A percentile compares a stretch with the other conserved stretches of the same genome.
phyloP scores from a whole-genome alignment of 2,329 filamentous ascomycete species.

The Ophiocordyceps camponoti-leonardi region DNA sequence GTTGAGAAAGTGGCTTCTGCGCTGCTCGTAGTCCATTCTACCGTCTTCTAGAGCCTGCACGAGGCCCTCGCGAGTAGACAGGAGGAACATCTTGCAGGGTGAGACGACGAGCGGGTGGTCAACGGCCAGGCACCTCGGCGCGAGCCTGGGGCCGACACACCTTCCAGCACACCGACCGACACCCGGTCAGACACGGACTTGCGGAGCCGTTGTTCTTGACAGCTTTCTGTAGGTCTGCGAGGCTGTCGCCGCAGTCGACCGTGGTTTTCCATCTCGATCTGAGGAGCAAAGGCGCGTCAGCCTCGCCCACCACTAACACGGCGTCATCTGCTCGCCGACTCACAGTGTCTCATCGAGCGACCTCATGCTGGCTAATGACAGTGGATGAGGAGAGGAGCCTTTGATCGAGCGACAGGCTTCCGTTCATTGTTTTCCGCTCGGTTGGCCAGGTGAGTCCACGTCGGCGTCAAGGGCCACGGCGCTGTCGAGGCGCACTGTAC shows the following conservation, averaged over 20 bases:
- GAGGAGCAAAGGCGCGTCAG: conserved; percentile 2
- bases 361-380: conserved; percentile 13
- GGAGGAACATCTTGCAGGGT: conserved; percentile 49
- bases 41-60: conserved; percentile 46
- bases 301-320: neutral
- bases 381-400: neutral
- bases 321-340: conserved; percentile 4
- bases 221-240: conserved; percentile 46
- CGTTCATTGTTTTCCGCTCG: neutral
- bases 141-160: conserved; percentile 18
- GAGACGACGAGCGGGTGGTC: conserved; percentile 1
- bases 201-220: conserved; percentile 39
- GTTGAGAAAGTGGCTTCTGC: conserved; percentile 59
- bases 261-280: conserved; percentile 55
- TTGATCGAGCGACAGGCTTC: neutral
- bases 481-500: no score
- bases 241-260: conserved; percentile 35
- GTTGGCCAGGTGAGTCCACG: no score
- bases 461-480: no score
- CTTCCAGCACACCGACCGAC: conserved; percentile 89
- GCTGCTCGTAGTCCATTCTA: conserved; percentile 55
- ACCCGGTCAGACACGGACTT: conserved; percentile 52
- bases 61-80: conserved; percentile 61
- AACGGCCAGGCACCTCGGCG: conserved; percentile 1
- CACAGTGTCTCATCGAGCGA: conserved; percentile 21